Conservation (phyloP, 306 rosid genomes). For the Castanospermum australe region DNA sequence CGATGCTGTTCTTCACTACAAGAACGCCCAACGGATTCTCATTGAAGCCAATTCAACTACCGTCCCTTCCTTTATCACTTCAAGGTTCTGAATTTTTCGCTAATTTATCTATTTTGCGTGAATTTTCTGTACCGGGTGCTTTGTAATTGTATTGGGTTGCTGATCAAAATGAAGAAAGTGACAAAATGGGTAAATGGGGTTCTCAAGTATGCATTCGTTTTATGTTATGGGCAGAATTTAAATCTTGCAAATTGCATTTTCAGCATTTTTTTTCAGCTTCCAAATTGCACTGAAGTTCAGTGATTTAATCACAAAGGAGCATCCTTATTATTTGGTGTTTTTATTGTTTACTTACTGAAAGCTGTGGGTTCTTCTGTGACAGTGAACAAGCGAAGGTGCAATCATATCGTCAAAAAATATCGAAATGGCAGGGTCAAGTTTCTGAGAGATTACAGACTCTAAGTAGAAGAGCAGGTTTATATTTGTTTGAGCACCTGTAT, state of each 20-base stretch:
- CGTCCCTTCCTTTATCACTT: slow-evolving; percentile 71
- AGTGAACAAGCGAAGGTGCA: slow-evolving; percentile 90
- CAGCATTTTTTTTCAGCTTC: neutral
- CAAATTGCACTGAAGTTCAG: neutral
- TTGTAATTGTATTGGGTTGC: neutral
- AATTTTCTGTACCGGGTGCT: neutral
- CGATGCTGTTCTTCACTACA: slow-evolving; percentile 78
- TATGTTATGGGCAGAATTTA: neutral
- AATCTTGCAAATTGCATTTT: neutral
- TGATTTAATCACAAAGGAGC: slow-evolving; percentile 4
- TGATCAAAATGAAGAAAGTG: neutral
- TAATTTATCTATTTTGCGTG: neutral
- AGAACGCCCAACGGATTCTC: slow-evolving; percentile 75
- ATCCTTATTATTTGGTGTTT: neutral
- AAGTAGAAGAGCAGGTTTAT: slow-evolving; percentile 70
- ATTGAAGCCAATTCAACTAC: slow-evolving; percentile 76
- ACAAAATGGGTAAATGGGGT: neutral
- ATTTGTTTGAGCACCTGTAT: neutral
- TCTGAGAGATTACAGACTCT: slow-evolving; percentile 82
- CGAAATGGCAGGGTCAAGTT: slow-evolving; percentile 90
- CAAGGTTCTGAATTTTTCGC: slow-evolving; percentile 44
- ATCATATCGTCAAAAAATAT: slow-evolving; percentile 77
- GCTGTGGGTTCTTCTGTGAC: slow-evolving; percentile 37
- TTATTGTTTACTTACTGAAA: slow-evolving; percentile 15
- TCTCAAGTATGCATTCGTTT: neutral